Evolutionary conservation across 352 stramenopile genomes (phyloP).

Genomic region (Phytophthora ramorum): DNA sequence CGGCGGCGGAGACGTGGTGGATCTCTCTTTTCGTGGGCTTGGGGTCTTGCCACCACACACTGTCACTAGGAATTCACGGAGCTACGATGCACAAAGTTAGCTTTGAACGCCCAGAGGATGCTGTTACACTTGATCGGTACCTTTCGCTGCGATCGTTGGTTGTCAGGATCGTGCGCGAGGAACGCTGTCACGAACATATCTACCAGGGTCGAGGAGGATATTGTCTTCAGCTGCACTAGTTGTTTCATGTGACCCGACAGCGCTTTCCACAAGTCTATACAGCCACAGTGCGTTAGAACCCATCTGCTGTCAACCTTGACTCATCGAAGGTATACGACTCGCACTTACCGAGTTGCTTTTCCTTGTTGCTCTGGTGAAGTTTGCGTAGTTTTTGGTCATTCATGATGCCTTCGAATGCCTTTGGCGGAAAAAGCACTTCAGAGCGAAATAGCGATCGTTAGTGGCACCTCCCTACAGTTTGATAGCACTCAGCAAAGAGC

Average conservation of each 20-base stretch:
- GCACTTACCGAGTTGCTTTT: constrained; percentile 65
- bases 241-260: constrained; percentile 67
- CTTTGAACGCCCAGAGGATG: neutral
- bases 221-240: constrained; percentile 50
- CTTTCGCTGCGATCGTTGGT: constrained; percentile 77
- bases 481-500: neutral
- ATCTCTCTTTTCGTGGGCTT: constrained; percentile 32
- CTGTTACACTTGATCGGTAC: constrained; percentile 20
- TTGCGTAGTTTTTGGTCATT: constrained; percentile 83
- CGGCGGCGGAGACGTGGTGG: constrained; percentile 17
- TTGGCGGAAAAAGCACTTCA: constrained; percentile 69
- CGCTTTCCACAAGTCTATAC: constrained; percentile 74
- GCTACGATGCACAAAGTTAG: constrained; percentile 37
- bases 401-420: constrained; percentile 86
- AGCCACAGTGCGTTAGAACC: constrained; percentile 1
- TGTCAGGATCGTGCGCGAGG: constrained; percentile 57
- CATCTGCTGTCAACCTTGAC: neutral
- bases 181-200: constrained; percentile 63
- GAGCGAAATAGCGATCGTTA: constrained; percentile 1
- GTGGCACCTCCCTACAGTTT: neutral
- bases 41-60: constrained; percentile 50
- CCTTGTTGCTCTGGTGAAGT: constrained; percentile 72
- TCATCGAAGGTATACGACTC: neutral
- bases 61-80: constrained; percentile 65
- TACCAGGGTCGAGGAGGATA: constrained; percentile 43